phyloP scores from a whole-genome alignment of 306 rosid species.

The Oemleria cerasiformis region DNA sequence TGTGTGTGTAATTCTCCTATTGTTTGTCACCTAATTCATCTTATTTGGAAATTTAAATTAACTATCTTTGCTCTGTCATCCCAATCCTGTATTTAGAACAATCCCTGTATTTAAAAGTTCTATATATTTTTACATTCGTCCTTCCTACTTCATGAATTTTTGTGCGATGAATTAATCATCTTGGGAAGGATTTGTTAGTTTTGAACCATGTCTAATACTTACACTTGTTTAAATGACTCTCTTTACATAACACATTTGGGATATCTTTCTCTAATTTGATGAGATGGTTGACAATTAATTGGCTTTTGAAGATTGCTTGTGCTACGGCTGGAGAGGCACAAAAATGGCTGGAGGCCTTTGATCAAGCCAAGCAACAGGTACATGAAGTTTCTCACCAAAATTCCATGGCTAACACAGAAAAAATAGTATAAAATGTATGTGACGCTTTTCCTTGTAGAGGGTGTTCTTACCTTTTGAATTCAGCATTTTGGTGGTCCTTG shows the following conservation, averaged over 20 bases:
- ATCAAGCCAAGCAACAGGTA: conserved; percentile 92
- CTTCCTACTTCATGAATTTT: not conserved
- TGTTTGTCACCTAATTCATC: not conserved
- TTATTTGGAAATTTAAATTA: not conserved
- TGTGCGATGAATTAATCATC: not conserved
- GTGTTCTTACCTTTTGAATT: not conserved
- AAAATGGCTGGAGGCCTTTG: conserved; percentile 90
- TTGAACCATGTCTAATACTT: not conserved
- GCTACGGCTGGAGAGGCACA: conserved; percentile 67
- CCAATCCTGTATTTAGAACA: too few relatives aligned
- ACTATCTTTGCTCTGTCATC: not conserved
- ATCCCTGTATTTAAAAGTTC: not conserved
- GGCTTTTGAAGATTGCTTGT: conserved; percentile 70
- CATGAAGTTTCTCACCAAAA: conserved; percentile 12
- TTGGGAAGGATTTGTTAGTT: not conserved
- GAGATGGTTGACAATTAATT: conserved; percentile 13
- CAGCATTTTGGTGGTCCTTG: not conserved
- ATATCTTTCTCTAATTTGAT: not conserved
- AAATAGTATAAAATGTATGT: not conserved
- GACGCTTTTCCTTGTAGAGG: not conserved
- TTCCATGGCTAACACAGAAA: not conserved
- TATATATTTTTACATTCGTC: not conserved
- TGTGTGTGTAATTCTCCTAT: not conserved
- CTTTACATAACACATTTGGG: not conserved
- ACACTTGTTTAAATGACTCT: not conserved